These are phyloP conservation scores for Seiridium unicorne DNA, from an alignment of 2,329 filamentous ascomycete species.

Conservation along the genomic window DNA sequence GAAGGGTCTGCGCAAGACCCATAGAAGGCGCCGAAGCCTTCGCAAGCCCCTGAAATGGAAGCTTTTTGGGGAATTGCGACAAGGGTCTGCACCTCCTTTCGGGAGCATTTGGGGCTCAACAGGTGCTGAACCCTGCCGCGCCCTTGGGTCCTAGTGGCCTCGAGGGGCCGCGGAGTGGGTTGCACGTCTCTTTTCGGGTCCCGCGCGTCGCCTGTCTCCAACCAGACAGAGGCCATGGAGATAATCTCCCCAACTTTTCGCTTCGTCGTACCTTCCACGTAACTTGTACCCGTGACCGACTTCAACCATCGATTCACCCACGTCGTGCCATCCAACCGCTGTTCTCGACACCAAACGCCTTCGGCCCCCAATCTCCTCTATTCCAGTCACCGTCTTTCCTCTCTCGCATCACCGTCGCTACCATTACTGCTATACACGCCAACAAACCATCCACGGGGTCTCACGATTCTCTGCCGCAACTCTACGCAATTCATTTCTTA, in stretches of 20 bases:
- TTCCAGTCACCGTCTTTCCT: neutral
- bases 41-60: constrained; percentile 5
- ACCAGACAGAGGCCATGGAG: constrained; percentile 3
- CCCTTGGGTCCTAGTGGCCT: neutral
- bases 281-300: neutral
- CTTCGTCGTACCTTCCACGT: neutral
- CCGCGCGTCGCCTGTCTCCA: constrained; percentile 5
- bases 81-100: neutral
- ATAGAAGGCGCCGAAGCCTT: neutral
- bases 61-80: neutral
- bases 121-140: neutral
- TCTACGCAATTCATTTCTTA: neutral
- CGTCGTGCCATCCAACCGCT: neutral
- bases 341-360: neutral
- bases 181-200: constrained; percentile 4
- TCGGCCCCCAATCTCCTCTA: no score
- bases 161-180: neutral
- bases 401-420: neutral
- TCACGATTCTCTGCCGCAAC: neutral
- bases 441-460: neutral
- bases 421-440: neutral
- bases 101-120: neutral
- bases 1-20: neutral
- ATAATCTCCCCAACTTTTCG: constrained; percentile 2
- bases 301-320: neutral